Conservation (phyloP, 352 stramenopile species). For the Saprolegnia diclina region DNA sequence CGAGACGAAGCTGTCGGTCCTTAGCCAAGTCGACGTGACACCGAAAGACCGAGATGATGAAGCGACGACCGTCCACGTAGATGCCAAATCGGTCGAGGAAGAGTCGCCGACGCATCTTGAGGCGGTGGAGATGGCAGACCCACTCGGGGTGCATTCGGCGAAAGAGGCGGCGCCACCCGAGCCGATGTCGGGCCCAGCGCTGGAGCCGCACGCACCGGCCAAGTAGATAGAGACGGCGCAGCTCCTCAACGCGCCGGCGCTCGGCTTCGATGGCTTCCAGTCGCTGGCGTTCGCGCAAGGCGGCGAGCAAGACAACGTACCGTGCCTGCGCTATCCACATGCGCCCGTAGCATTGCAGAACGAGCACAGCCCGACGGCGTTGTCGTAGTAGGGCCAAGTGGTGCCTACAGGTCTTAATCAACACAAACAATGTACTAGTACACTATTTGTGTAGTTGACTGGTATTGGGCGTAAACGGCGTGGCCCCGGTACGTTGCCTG, state of each 20-base stretch:
- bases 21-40: constrained; percentile 22
- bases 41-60: constrained; percentile 20
- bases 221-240: not conserved
- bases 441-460: not conserved
- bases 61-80: constrained; percentile 1
- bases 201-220: constrained; percentile 2
- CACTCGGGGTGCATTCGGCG: constrained; percentile 16
- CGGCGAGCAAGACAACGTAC: not conserved
- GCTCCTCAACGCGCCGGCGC: not conserved
- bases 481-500: constrained; percentile 9
- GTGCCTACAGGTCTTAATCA: constrained; percentile 6
- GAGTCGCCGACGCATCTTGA: constrained; percentile 2
- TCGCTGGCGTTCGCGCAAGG: not conserved
- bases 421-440: not conserved
- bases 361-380: not conserved
- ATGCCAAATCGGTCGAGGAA: constrained; percentile 1
- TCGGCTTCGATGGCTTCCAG: not conserved
- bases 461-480: constrained; percentile 19
- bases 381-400: constrained; percentile 15
- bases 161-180: not conserved
- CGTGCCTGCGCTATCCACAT: constrained; percentile 2
- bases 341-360: not conserved
- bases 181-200: constrained; percentile 8
- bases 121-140: constrained; percentile 7
- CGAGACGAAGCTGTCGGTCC: constrained; percentile 4